Base-by-base conservation (phyloP, 192 early-diverging fungal species). In the Coemansia sp. region DNA sequence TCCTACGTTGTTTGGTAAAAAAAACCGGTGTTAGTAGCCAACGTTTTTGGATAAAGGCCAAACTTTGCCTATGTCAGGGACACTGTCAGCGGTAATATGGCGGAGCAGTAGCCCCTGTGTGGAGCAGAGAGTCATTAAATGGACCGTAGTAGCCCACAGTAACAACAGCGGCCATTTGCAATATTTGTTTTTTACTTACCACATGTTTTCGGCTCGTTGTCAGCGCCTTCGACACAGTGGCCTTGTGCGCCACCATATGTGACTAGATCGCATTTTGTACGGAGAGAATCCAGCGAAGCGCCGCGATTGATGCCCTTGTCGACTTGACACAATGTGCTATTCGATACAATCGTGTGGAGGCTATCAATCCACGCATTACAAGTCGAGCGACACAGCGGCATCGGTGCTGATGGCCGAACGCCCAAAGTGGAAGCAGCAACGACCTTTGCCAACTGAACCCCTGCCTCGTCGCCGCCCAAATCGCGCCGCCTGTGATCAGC, bases 181-280 rank as follows among this genome's bases (percentile, higher is more conserved):
- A 55, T 13, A 14, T 55, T 45, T 21, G 31, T 21, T 53, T 13
- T 26, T 55, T 50, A 62, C 79, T 77, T 82, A 82, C 80, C 82
- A 56, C 82, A 83, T 16, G 82, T 83, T 35, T 68, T 68, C 31
- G 61, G 69, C 68, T 83, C 82, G 37, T 83, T 83, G 18, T 72
- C 70, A 5, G 75, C 56, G 37, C 82, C 82, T 33, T 61, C 59
- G 14, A 83, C 66, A 42, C 82, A 83, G 50, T 38, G 64, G 1
- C 71, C 79, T 1, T 60, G 37, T 16, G 47, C 42, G 58, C 79
- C 79, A 38, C 58, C 73, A 58, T 74, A 74, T 28, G 53, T 57
- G 52, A 7, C 25, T 38, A 59, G 21, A 14, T 73, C 61, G 71
- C 79, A 82, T 62, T 76, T 82, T 60, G 43, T 67, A 61, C 68